Evolutionary conservation across 495 filamentous ascomycete species (phyloP).

Genomic region (Trichoderma asperelloides): DNA sequence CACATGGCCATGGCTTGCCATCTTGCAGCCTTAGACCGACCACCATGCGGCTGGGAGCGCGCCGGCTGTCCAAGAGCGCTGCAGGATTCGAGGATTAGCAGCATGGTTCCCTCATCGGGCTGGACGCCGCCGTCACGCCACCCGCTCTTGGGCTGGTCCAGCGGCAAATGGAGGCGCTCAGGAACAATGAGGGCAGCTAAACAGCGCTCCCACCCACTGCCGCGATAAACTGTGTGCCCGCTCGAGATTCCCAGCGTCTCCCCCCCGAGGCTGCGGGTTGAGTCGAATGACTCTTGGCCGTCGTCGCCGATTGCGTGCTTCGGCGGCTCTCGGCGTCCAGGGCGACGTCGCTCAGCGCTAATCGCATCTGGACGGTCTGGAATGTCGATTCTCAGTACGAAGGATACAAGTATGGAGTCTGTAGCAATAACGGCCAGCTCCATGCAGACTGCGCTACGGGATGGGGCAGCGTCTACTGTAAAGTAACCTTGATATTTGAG

Average conservation of each 20-base stretch:
- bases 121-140: background rate
- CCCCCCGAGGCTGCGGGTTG: background rate
- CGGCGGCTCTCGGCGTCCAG: slow-evolving; percentile 1
- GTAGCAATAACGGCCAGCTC: background rate
- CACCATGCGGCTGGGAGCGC: background rate
- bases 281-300: background rate
- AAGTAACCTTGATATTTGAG: background rate
- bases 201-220: background rate
- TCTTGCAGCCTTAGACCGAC: background rate
- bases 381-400: background rate
- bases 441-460: background rate
- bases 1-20: background rate
- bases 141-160: background rate
- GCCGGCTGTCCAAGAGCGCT: background rate
- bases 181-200: background rate
- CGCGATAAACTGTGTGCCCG: background rate
- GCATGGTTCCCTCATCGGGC: background rate
- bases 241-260: background rate
- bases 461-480: background rate
- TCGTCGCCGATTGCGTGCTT: slow-evolving; percentile 1
- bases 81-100: background rate
- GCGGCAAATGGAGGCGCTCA: background rate
- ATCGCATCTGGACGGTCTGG: background rate
- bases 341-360: background rate
- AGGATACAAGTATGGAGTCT: background rate